Percentiles rank a stretch among this genome's conserved stretches.
Evolutionary conservation across 1,284 basidiomycete genomes (phyloP).

Genomic region (Apiotrichum porosum): DNA sequence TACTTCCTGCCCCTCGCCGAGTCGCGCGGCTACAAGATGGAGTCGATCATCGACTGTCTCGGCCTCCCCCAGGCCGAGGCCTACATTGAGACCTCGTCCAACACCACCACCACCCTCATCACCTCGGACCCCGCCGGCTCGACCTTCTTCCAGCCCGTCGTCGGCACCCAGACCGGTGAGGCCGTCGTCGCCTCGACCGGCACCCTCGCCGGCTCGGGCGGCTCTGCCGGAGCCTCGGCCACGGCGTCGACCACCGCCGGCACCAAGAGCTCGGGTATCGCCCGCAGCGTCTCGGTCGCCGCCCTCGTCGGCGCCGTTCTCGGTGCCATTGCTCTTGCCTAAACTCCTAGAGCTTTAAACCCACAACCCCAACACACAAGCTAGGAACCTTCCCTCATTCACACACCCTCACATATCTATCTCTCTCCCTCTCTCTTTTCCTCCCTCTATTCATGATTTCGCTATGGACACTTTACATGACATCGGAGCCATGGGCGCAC

Average conservation of each 20-base stretch:
- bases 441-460: background rate
- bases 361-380: background rate
- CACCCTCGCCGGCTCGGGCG: background rate
- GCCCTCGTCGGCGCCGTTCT: background rate
- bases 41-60: constrained; percentile 62
- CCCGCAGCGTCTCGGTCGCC: too few relatives aligned
- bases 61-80: constrained; percentile 48
- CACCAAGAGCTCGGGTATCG: too few relatives aligned
- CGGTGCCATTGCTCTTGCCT: constrained; percentile 3
- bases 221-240: background rate
- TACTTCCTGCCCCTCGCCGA: constrained; percentile 70
- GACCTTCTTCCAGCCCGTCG: constrained; percentile 29
- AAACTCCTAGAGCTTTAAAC: too few relatives aligned
- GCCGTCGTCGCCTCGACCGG: constrained; percentile 1
- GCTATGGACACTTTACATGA: background rate
- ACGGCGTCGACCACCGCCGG: too few relatives aligned
- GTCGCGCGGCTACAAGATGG: constrained; percentile 56
- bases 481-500: too few relatives aligned
- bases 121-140: constrained; percentile 22
- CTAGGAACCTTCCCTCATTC: background rate
- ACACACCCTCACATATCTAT: background rate
- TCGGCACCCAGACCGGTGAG: constrained; percentile 32
- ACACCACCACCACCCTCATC: constrained; percentile 36
- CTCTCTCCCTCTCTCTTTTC: background rate
- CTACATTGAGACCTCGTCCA: constrained; percentile 49